A percentile compares a stretch with the other conserved stretches of the same genome.
Conservation (phyloP, 108 stramenopile genomes). For the Cyclotella kingstonii region DNA sequence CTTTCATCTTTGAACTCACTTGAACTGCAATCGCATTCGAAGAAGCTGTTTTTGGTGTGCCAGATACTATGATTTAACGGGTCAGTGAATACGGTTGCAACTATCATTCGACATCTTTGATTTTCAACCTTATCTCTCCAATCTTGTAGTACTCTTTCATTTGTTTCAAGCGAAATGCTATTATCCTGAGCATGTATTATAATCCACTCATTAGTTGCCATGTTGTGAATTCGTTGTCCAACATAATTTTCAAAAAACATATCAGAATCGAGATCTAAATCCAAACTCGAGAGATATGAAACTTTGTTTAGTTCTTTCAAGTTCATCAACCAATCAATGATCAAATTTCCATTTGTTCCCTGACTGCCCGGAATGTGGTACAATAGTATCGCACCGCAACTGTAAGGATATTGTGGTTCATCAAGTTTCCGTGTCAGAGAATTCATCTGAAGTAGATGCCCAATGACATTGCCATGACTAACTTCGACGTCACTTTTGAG, state of each 20-base stretch:
- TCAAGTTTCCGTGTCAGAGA: conserved; percentile 31
- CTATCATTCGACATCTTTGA: conserved; percentile 27
- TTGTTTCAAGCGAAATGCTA: conserved; percentile 6
- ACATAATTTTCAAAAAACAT: conserved; percentile 12
- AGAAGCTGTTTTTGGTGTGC: conserved; percentile 30
- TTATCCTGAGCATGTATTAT: conserved; percentile 26
- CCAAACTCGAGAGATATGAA: conserved; percentile 26
- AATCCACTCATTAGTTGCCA: conserved; percentile 21
- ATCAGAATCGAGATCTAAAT: not conserved
- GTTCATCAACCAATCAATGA: conserved; percentile 22
- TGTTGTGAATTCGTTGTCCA: conserved; percentile 10
- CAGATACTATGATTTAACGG: conserved; percentile 29
- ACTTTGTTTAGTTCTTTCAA: conserved; percentile 17
- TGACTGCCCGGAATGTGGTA: conserved; percentile 29
- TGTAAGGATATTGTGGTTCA: conserved; percentile 20
- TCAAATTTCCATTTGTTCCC: conserved; percentile 9
- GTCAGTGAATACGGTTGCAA: conserved; percentile 25
- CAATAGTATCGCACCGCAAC: conserved; percentile 34
- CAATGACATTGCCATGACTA: too few species aligned
- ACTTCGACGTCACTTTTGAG: too few species aligned
- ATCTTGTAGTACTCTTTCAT: conserved; percentile 9
- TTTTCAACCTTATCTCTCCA: conserved; percentile 20
- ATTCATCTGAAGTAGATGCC: conserved; percentile 14
- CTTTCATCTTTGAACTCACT: conserved; percentile 18
- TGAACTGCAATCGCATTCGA: conserved; percentile 19